These are phyloP conservation scores for Venturia oleaginea DNA, from an alignment of 2,329 filamentous ascomycete genomes.

Conservation along the genomic window DNA sequence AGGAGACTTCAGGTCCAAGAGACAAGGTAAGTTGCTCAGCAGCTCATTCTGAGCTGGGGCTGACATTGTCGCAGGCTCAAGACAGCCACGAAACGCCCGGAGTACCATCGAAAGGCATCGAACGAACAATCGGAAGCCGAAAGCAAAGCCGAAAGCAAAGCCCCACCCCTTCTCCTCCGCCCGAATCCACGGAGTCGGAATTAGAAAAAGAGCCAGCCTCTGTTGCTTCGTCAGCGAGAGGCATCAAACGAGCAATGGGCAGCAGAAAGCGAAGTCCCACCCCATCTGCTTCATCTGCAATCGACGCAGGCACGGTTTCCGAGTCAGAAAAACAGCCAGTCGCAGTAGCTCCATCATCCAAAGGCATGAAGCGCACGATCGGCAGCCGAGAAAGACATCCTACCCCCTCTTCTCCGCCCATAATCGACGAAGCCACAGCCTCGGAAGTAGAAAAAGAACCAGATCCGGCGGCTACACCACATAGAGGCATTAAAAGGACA, in stretches of 20 bases:
- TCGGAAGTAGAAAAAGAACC: neutral
- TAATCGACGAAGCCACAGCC: neutral
- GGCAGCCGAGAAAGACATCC: neutral
- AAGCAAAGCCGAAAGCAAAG: neutral
- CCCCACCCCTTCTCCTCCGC: neutral
- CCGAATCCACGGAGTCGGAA: neutral
- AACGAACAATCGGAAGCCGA: neutral
- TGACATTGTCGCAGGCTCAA: neutral
- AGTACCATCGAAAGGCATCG: neutral
- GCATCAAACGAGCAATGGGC: neutral
- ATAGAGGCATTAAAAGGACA: conserved; percentile 9
- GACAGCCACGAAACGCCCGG: neutral
- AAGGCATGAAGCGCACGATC: conserved; percentile 1
- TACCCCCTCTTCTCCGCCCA: neutral
- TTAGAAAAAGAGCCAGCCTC: neutral
- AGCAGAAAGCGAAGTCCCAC: neutral
- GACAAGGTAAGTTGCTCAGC: neutral
- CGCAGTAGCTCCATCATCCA: neutral
- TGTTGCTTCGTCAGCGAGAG: neutral
- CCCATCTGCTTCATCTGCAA: neutral
- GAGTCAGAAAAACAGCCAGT: neutral
- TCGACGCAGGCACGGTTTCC: neutral
- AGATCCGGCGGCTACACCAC: neutral
- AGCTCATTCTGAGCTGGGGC: neutral
- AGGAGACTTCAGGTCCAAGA: neutral